These are phyloP conservation scores for Tolypocladium amazonense DNA, from an alignment of 2,329 filamentous ascomycete species.

Conservation along the genomic window DNA sequence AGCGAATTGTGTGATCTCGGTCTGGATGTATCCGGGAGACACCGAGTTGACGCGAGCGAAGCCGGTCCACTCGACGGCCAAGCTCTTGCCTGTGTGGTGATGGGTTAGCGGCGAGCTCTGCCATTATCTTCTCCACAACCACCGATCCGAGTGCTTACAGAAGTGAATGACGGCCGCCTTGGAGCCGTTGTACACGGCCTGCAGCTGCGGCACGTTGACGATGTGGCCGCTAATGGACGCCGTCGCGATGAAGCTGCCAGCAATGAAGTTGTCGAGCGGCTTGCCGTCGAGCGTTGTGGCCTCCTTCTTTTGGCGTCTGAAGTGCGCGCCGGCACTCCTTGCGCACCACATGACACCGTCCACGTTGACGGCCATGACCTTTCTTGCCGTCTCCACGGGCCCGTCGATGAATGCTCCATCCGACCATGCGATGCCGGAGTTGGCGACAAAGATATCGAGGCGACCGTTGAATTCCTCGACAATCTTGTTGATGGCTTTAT, in stretches of 20 bases:
- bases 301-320: slow-evolving; percentile 58
- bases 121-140: neutral
- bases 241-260: slow-evolving; percentile 67
- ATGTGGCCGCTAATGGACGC: slow-evolving; percentile 71
- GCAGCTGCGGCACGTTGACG: slow-evolving; percentile 65
- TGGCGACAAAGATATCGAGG: slow-evolving; percentile 70
- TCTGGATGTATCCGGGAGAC: slow-evolving; percentile 67
- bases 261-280: slow-evolving; percentile 46
- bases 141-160: slow-evolving; percentile 28
- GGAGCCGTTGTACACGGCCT: slow-evolving; percentile 63
- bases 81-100: slow-evolving; percentile 35
- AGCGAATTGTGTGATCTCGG: slow-evolving; percentile 59
- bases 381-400: slow-evolving; percentile 50
- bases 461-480: slow-evolving; percentile 61
- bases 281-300: slow-evolving; percentile 52
- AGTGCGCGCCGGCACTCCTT: slow-evolving; percentile 57
- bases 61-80: slow-evolving; percentile 68
- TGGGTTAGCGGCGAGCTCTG: neutral
- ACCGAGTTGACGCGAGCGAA: slow-evolving; percentile 65
- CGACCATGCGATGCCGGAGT: slow-evolving; percentile 66
- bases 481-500: slow-evolving; percentile 38
- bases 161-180: slow-evolving; percentile 55
- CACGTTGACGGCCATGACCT: slow-evolving; percentile 61
- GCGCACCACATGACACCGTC: slow-evolving; percentile 73
- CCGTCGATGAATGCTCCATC: slow-evolving; percentile 58